Evolutionary conservation across 1,284 basidiomycete species (phyloP), one percentile per base, ranked within the genome.

Genomic region (Rugosomyces carneus): DNA sequence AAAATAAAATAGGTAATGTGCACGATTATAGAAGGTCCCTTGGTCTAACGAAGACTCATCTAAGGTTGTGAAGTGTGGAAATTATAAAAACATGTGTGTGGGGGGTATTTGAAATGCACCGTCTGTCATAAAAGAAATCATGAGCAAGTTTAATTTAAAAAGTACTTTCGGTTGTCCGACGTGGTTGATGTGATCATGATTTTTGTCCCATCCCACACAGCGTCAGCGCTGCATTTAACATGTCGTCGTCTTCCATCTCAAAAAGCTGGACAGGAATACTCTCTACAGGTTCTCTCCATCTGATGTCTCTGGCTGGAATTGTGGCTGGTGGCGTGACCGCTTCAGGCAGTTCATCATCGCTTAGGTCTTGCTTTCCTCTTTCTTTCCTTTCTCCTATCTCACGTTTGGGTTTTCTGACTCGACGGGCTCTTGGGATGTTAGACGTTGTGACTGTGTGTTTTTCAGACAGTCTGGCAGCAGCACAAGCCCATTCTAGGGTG

Each of bases 401-500:
- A 2, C 31, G 32, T 24, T 41, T 48, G 16, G 21, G 34, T 35
- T 36, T 48, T 16, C 45, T 39, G 9, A 35, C 18, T 15, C 48
- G 45, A 36, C 42, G 45, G 4, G 45, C 29, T 18, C 49, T 39
- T 7, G 44, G 37, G 1, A 34, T 19, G 18, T 37, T 26, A 13
- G 38, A 35, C 15, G 42, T 37, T 40, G 48, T 29, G 19, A 37
- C 16, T 11, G 57, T 58, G 40, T 68, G 63, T 52, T 65, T 69
- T 41, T 67, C 65, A 8, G 61, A 63, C 15, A 66, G 52, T 31
- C 61, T 61, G 27, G 80, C 79, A 7, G 75, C 72, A 0, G 80
- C 84, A 60, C 84, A 86, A 2, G 84, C 84, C 78, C 81, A 87
- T 58, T 86, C 84, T 19, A 86, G 70, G 27, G 80, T 83, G 29